These are phyloP conservation scores for Pseudoscleropodium purum DNA, from an alignment of 225 moss, liverwort and hornwort genomes.

Conservation along the genomic window DNA sequence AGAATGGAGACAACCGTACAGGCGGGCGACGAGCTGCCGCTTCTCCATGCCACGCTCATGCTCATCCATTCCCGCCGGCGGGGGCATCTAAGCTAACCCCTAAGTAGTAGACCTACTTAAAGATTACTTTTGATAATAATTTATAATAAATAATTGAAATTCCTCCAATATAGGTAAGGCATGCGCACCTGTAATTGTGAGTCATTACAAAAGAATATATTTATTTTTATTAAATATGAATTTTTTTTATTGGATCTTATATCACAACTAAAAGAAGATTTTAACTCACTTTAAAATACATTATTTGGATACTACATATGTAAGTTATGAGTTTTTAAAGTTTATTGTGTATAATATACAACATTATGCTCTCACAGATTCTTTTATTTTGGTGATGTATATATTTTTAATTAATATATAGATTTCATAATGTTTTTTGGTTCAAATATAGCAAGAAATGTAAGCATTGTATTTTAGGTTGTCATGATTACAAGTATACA, in stretches of 20 bases:
- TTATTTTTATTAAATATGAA: background rate
- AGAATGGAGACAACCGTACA: background rate
- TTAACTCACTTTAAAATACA: rapidly evolving
- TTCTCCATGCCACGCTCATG: background rate
- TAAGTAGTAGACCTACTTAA: background rate
- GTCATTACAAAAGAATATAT: too few species aligned
- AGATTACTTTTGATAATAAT: background rate
- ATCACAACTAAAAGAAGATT: background rate
- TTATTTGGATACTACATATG: background rate
- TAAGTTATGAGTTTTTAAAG: background rate
- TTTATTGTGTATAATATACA: background rate
- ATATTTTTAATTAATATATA: background rate
- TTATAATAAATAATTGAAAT: background rate
- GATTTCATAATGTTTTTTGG: rapidly evolving
- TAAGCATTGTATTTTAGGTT: background rate
- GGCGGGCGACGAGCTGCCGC: background rate
- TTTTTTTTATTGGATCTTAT: background rate
- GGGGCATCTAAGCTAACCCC: background rate
- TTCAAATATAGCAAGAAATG: rapidly evolving
- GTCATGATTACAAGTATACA: rapidly evolving
- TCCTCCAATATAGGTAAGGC: background rate
- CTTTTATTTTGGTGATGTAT: background rate
- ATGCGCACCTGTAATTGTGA: background rate
- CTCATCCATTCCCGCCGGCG: background rate
- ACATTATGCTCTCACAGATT: background rate